Evolutionary conservation across 306 rosid species (phyloP), one percentile per base, ranked within the genome.

Genomic region (Hippophae tibetana): DNA sequence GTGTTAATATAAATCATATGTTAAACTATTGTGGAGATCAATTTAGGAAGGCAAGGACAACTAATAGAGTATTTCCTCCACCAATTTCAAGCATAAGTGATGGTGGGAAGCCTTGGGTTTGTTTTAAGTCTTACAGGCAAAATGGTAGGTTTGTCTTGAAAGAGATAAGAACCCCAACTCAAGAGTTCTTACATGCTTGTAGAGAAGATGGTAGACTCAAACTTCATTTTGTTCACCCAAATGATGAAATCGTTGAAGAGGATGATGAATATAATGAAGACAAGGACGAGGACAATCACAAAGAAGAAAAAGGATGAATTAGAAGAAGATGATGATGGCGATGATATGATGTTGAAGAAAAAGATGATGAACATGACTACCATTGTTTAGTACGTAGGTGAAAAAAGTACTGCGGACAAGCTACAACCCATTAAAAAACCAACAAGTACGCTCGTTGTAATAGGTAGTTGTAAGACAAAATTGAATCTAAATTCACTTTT

Each of bases 161-260:
- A 51, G 82, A 82, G 68, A 64, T 90, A 52, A 82, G 87, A 70
- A 67, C 69, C 54, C 95, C 82, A 0, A 73, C 65, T 7, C 86
- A 69, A 52, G 95, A 89, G 70, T 69, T 89, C 45, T 52, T 89
- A 26, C 97, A 75, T 72, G 95, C 97, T 44, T 73, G 68, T 65
- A 80, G 97, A 58, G 94, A 89, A 71, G 82, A 87, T 42, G 97
- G 97, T 12, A 86, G 95, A 50, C 60, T 89, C 49, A 86, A 68
- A 71, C 76, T 89, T 14, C 79, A 82, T 54, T 78, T 84, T 62
- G 71, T 86, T 79, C 81, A 74, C 9, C 81, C 81, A 43, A 66
- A 48, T 48, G 68, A 67, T 7, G 67, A 57, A 3, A 62, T 42
- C 45, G 64, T 41, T 10, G 69, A 18, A 6, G 71, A 56, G 10